Conservation (phyloP, 345 rosid genomes). For the Populus davidiana region DNA sequence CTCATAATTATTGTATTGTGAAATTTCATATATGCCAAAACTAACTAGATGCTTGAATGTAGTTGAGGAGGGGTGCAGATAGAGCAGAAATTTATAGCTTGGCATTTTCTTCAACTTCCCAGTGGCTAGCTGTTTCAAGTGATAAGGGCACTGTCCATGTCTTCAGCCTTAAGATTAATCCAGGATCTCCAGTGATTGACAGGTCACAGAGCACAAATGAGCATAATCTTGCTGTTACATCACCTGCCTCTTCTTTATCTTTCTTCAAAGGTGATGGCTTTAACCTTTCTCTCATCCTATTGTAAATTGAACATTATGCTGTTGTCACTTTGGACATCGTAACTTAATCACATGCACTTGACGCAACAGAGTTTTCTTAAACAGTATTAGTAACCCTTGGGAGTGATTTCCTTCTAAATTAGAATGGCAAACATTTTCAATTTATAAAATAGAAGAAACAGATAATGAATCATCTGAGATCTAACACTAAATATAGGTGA, state of each 20-base stretch:
- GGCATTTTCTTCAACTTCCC: conserved; percentile 84
- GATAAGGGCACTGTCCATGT: conserved; percentile 98
- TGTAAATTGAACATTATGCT: neutral
- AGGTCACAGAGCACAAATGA: conserved; percentile 37
- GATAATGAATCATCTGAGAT: neutral
- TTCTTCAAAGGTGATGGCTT: conserved; percentile 63
- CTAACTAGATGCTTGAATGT: neutral
- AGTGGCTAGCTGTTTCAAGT: conserved; percentile 95
- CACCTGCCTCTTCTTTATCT: conserved; percentile 61
- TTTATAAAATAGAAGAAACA: neutral
- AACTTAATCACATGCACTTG: neutral
- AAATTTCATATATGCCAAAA: neutral
- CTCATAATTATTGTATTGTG: neutral
- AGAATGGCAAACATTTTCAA: neutral
- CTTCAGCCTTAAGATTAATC: conserved; percentile 74
- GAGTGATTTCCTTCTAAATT: neutral
- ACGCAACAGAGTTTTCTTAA: neutral
- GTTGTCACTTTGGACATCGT: neutral
- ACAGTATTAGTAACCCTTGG: neutral
- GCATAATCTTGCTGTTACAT: conserved; percentile 21
- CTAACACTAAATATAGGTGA: neutral
- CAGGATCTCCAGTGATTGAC: conserved; percentile 49
- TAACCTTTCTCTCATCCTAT: neutral
- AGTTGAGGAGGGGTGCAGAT: conserved; percentile 99
- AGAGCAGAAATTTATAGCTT: conserved; percentile 95